phyloP scores from a whole-genome alignment of 2,329 filamentous ascomycete species.

The Penicillium fuscoglaucum region DNA sequence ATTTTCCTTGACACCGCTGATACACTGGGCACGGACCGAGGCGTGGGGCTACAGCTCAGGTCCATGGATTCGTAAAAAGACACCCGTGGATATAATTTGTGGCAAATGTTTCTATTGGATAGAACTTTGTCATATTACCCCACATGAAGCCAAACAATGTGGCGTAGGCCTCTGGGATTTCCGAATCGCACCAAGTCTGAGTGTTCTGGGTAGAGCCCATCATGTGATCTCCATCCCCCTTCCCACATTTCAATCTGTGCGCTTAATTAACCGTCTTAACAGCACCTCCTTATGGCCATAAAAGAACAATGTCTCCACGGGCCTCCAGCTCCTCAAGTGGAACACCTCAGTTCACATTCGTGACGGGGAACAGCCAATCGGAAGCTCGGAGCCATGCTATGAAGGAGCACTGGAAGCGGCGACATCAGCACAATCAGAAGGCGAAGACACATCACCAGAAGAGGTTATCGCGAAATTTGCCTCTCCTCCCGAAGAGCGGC shows the following conservation, averaged over 20 bases:
- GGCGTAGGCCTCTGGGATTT: too few species aligned
- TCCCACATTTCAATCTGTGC: not conserved
- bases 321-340: not conserved
- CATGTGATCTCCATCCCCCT: not conserved
- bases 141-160: too few species aligned
- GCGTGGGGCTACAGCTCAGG: too few species aligned
- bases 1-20: too few species aligned
- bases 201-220: too few species aligned
- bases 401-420: slow-evolving; percentile 39
- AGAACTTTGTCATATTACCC: too few species aligned
- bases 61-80: too few species aligned
- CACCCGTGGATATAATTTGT: too few species aligned
- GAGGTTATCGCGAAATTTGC: slow-evolving; percentile 5
- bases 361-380: slow-evolving; percentile 20
- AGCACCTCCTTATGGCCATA: not conserved
- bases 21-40: too few species aligned
- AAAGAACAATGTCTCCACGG: not conserved
- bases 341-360: slow-evolving; percentile 25
- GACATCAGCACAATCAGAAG: slow-evolving; percentile 21
- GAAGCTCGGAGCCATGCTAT: slow-evolving; percentile 40
- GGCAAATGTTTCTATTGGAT: too few species aligned
- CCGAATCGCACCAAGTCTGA: too few species aligned
- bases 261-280: not conserved
- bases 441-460: slow-evolving; percentile 6
- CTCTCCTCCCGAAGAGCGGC: not conserved